phyloP scores from a whole-genome alignment of 208 protist species.

The Crithidia sp. region DNA sequence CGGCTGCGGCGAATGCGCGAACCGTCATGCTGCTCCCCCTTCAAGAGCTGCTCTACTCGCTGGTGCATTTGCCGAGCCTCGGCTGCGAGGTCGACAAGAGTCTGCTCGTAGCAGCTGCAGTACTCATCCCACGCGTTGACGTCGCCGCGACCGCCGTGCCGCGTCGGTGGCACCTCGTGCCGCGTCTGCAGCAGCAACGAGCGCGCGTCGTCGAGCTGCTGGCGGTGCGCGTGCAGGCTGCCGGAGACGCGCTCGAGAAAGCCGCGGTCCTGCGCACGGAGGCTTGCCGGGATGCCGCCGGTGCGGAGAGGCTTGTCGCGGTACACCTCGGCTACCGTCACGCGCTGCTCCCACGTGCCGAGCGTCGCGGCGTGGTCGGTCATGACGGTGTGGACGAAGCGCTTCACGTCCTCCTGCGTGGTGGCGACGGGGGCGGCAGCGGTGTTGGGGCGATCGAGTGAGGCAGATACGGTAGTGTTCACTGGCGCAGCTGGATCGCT shows the following conservation, averaged over 20 bases:
- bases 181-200: constrained; percentile 29
- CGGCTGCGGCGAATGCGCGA: constrained; percentile 2
- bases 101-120: constrained; percentile 32
- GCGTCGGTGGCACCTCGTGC: constrained; percentile 12
- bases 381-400: constrained; percentile 33
- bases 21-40: constrained; percentile 1
- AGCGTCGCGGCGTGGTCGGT: constrained; percentile 30
- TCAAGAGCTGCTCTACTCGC: constrained; percentile 24
- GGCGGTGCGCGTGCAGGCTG: constrained; percentile 14
- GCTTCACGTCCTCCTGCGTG: constrained; percentile 39
- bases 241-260: constrained; percentile 34
- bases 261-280: constrained; percentile 32
- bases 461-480: constrained; percentile 14
- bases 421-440: not conserved
- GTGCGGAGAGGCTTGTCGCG: constrained; percentile 37
- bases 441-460: constrained; percentile 2
- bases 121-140: constrained; percentile 30
- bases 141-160: constrained; percentile 11
- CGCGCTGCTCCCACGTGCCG: constrained; percentile 34
- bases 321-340: constrained; percentile 41
- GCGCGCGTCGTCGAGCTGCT: constrained; percentile 29
- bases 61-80: constrained; percentile 26
- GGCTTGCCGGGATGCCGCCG: constrained; percentile 35
- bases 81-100: constrained; percentile 22
- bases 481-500: not conserved